Evolutionary conservation across 2,329 filamentous ascomycete genomes (phyloP).

Genomic region (Aspergillus terreus): DNA sequence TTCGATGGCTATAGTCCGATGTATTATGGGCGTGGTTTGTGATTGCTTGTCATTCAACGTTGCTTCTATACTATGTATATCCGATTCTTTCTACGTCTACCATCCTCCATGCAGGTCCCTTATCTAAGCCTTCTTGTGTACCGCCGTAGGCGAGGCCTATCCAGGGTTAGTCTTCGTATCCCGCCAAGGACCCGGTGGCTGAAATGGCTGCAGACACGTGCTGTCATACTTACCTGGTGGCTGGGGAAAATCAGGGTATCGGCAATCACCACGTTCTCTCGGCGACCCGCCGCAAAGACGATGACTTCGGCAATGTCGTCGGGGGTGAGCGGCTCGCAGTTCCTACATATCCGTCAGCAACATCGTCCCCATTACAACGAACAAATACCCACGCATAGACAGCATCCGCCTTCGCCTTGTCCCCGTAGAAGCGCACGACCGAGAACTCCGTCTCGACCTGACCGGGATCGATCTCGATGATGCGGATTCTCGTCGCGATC

Average conservation of each 20-base stretch:
- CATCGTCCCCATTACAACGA: not conserved
- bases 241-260: slow-evolving; percentile 85
- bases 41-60: not conserved
- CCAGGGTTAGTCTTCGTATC: not conserved
- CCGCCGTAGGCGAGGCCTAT: slow-evolving; percentile 11
- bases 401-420: slow-evolving; percentile 83
- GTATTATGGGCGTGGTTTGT: not conserved
- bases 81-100: not conserved
- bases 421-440: slow-evolving; percentile 80
- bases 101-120: not conserved
- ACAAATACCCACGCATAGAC: slow-evolving; percentile 68
- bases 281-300: slow-evolving; percentile 77
- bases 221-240: slow-evolving; percentile 65
- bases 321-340: slow-evolving; percentile 76
- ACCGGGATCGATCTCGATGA: slow-evolving; percentile 87
- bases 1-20: no score
- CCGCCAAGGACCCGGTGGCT: not conserved
- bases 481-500: slow-evolving; percentile 71
- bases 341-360: slow-evolving; percentile 43
- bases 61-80: not conserved
- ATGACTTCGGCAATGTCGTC: slow-evolving; percentile 89
- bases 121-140: not conserved
- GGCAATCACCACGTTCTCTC: slow-evolving; percentile 87
- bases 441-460: slow-evolving; percentile 97
- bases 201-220: not conserved